Conservation (phyloP, 495 filamentous ascomycete genomes). For the Tuber brumale region DNA sequence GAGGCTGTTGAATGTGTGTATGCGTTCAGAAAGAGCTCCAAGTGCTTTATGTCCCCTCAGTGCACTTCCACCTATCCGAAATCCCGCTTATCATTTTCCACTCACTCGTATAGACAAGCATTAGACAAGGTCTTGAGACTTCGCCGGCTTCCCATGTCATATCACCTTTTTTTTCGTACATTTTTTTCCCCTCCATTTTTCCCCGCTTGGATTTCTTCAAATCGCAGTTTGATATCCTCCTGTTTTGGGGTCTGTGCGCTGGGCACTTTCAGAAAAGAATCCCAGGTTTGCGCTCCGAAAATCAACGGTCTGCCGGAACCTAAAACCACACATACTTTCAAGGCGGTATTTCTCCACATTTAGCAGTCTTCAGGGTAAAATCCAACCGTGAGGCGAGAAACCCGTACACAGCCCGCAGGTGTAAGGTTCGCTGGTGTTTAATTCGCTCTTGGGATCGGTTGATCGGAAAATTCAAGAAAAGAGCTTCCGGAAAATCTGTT, state of each 20-base stretch:
- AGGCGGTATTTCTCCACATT: not conserved
- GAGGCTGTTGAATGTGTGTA: slow-evolving; percentile 10
- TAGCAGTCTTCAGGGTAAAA: not conserved
- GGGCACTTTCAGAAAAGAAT: slow-evolving; percentile 16
- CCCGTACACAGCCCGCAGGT: not conserved
- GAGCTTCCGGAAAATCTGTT: not conserved
- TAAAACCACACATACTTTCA: not conserved
- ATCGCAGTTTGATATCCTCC: not conserved
- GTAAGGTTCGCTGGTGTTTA: not conserved
- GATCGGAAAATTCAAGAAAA: slow-evolving; percentile 1
- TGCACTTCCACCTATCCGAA: slow-evolving; percentile 2
- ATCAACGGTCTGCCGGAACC: slow-evolving; percentile 18
- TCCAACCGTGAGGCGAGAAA: not conserved
- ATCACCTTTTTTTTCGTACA: slow-evolving; percentile 7
- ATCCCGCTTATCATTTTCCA: slow-evolving; percentile 13
- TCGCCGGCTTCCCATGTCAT: slow-evolving; percentile 15
- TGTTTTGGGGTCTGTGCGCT: slow-evolving; percentile 28
- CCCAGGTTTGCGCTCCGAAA: slow-evolving; percentile 22
- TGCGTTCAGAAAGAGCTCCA: slow-evolving; percentile 16
- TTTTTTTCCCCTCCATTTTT: not conserved
- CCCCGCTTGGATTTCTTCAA: not conserved
- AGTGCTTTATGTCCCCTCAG: slow-evolving; percentile 15
- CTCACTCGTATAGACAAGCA: slow-evolving; percentile 6
- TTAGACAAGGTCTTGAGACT: slow-evolving; percentile 8
- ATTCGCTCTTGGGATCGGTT: slow-evolving; percentile 4